phyloP scores from a whole-genome alignment of 208 protist species.

The Leishmania guyanensis region DNA sequence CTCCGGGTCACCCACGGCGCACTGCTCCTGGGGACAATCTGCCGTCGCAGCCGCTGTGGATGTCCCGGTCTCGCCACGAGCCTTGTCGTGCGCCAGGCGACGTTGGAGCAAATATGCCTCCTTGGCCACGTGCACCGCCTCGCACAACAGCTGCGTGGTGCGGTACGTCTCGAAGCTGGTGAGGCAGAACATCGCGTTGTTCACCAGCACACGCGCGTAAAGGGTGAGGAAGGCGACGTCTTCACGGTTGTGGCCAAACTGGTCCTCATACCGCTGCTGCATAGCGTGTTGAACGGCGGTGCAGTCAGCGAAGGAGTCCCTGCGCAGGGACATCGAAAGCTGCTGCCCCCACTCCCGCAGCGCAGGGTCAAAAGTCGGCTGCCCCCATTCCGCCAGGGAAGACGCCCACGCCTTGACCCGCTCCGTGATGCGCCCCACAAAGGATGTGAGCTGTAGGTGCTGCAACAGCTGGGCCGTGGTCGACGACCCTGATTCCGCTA shows the following conservation, averaged over 20 bases:
- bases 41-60: background rate
- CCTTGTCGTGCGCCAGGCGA: background rate
- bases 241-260: conserved; percentile 17
- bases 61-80: background rate
- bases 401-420: conserved; percentile 29
- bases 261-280: conserved; percentile 43
- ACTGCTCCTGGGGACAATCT: background rate
- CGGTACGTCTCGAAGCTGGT: conserved; percentile 51
- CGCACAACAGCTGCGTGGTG: conserved; percentile 42
- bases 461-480: conserved; percentile 24
- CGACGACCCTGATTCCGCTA: conserved; percentile 2
- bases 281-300: conserved; percentile 31
- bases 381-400: conserved; percentile 31
- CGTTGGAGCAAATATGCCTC: conserved; percentile 14
- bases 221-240: conserved; percentile 45
- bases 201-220: conserved; percentile 60
- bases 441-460: conserved; percentile 15
- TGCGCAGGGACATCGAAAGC: conserved; percentile 36
- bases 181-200: conserved; percentile 78
- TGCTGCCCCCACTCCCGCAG: conserved; percentile 38
- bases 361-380: conserved; percentile 34
- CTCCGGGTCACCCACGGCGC: conserved; percentile 14
- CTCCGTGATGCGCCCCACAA: conserved; percentile 22
- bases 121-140: conserved; percentile 46
- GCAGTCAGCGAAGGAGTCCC: conserved; percentile 50